Base-by-base conservation (phyloP, 331 rosid species). In the Malus hybrid region DNA sequence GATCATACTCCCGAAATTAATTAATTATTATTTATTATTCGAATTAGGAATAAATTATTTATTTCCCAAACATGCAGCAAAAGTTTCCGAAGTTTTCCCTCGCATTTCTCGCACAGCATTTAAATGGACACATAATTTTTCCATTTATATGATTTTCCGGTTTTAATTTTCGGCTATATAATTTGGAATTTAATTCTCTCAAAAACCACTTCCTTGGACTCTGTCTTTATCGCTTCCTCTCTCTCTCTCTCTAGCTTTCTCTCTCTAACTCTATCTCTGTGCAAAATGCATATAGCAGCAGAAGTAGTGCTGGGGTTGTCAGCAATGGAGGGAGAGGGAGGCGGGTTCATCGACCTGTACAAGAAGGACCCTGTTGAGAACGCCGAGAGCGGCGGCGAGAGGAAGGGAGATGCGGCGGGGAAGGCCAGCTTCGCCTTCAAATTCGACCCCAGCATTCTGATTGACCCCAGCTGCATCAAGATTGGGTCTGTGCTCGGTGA, bases 401-500 rank as follows among this genome's bases (percentile, higher is more conserved):
- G 65, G 1, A 44, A 6, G 36, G 55, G 15, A 19, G 80, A 34
- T 46, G 56, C 33, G 9, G 80, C 20, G 10, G 10, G 63, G 50
- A 6, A 39, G 46, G 46, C 33, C 24, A 71, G 52, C 10, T 83
- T 82, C 79, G 70, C 63, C 60, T 75, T 85, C 77, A 74, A 66
- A 29, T 74, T 82, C 66, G 81, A 74, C 68, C 79, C 70, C 16
- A 74, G 75, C 68, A 67, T 80, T 71, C 83, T 85, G 10, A 71
- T 83, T 60, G 83, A 85, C 64, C 67, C 65, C 32, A 34, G 54
- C 19, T 2, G 65, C 9, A 52, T 86, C 66, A 57, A 32, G 64
- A 46, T 77, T 69, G 80, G 87, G 33, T 52, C 20, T 39, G n/a
- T 65, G 65, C 77, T 83, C 56, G 85, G 81, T 10, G 85, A 78